Conservation (phyloP, 2,329 filamentous ascomycete species). For the Xylogone sp. region DNA sequence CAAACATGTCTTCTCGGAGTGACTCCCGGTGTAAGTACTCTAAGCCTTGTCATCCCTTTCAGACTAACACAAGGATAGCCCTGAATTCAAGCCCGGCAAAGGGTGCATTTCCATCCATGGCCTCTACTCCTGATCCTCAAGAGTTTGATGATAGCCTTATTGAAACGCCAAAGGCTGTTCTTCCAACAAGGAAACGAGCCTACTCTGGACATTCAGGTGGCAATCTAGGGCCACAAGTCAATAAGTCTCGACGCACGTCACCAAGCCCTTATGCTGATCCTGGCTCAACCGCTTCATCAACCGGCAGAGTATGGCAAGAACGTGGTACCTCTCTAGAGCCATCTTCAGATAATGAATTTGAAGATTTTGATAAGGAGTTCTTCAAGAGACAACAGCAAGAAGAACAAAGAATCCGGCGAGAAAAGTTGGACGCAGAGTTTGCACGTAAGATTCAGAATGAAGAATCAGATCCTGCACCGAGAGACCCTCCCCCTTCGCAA, state of each 20-base stretch:
- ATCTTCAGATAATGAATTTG: constrained; percentile 22
- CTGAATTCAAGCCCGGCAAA: not conserved
- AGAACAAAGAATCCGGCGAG: constrained; percentile 34
- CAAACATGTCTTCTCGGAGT: not conserved
- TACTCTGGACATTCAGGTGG: constrained; percentile 22
- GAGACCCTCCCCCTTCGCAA: not conserved
- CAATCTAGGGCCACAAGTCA: constrained; percentile 13
- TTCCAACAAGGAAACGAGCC: constrained; percentile 25
- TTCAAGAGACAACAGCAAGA: constrained; percentile 21
- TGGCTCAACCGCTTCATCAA: constrained; percentile 16
- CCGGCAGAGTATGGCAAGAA: constrained; percentile 21
- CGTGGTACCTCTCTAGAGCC: not conserved
- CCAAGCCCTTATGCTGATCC: constrained; percentile 20
- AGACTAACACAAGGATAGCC: not conserved
- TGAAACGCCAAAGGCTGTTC: constrained; percentile 12
- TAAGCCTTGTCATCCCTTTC: not conserved
- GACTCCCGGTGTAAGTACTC: not conserved
- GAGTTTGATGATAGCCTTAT: constrained; percentile 11
- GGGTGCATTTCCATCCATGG: constrained; percentile 10
- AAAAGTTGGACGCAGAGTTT: constrained; percentile 30
- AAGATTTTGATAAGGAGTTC: constrained; percentile 11
- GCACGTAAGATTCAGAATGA: constrained; percentile 23
- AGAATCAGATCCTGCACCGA: not conserved
- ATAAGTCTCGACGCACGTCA: constrained; percentile 26
- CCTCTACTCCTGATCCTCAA: constrained; percentile 19